A percentile compares a stretch with the other conserved stretches of the same genome.
These are phyloP conservation scores for Spizellomyces sp. DNA, from an alignment of 192 early-diverging fungal species.

Conservation along the genomic window DNA sequence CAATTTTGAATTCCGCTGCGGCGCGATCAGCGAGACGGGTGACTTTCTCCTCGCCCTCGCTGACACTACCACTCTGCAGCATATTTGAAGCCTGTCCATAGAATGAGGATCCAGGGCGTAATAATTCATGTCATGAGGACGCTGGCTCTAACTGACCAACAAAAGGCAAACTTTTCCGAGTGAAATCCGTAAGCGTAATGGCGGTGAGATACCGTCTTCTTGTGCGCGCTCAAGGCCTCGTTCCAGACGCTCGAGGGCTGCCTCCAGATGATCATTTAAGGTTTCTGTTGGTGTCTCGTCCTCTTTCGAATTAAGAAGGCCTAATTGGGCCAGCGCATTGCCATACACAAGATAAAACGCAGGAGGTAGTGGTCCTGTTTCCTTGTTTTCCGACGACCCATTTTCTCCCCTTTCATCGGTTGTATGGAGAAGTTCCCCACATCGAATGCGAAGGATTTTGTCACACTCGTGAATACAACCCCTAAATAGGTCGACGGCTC, in stretches of 20 bases:
- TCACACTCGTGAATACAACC: slow-evolving; percentile 66
- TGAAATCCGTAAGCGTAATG: neutral
- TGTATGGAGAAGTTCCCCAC: slow-evolving; percentile 9
- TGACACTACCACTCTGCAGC: no score
- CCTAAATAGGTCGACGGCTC: slow-evolving; percentile 48
- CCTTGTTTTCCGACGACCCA: neutral
- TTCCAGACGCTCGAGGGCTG: slow-evolving; percentile 25
- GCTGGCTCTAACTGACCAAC: no score
- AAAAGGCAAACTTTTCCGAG: neutral
- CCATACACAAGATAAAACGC: slow-evolving; percentile 61
- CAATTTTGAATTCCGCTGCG: neutral
- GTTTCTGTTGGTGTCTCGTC: slow-evolving; percentile 7
- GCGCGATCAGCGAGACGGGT: neutral
- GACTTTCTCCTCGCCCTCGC: no score
- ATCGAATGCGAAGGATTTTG: slow-evolving; percentile 45
- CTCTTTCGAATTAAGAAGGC: slow-evolving; percentile 33
- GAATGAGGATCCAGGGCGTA: no score
- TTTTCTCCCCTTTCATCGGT: neutral
- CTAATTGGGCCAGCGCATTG: slow-evolving; percentile 50
- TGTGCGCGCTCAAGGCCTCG: slow-evolving; percentile 18
- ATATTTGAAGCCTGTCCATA: no score
- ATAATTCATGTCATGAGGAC: no score
- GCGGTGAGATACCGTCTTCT: slow-evolving; percentile 8
- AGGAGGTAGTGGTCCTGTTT: slow-evolving; percentile 35
- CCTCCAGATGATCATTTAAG: slow-evolving; percentile 11